Evolutionary conservation across 2,329 filamentous ascomycete genomes (phyloP).

Genomic region (Pestalotiopsis fici): DNA sequence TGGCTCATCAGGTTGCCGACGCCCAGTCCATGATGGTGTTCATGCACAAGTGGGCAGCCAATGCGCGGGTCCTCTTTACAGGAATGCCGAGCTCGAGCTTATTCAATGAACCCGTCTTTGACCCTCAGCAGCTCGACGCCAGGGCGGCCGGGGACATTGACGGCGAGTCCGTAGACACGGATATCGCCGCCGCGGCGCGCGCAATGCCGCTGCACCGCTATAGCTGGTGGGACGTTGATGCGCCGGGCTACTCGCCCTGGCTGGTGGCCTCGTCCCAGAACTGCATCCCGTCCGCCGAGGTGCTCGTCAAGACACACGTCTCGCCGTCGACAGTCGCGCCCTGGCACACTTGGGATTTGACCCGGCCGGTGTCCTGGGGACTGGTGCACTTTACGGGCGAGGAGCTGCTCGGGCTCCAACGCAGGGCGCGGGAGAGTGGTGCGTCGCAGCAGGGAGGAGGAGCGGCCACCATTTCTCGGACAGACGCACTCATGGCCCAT

Average conservation of each 20-base stretch:
- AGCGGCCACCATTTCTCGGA: conserved; percentile 34
- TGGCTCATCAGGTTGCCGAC: conserved; percentile 46
- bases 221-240: conserved; percentile 44
- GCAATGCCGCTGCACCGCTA: conserved; percentile 45
- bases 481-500: conserved; percentile 47
- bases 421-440: conserved; percentile 10
- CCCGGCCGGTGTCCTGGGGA: conserved; percentile 29
- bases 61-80: conserved; percentile 20
- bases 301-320: conserved; percentile 14
- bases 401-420: conserved; percentile 36
- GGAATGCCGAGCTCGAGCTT: not conserved
- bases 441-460: conserved; percentile 10
- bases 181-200: conserved; percentile 30
- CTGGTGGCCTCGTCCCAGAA: conserved; percentile 22
- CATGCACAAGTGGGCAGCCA: conserved; percentile 40
- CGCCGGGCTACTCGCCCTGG: conserved; percentile 29
- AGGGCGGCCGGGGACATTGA: conserved; percentile 25
- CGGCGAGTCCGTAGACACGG: conserved; percentile 20
- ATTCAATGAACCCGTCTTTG: conserved; percentile 32
- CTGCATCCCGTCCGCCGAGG: conserved; percentile 24
- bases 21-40: conserved; percentile 43
- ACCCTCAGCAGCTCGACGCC: conserved; percentile 39
- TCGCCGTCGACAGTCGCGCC: conserved; percentile 34
- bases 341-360: conserved; percentile 43
- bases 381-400: conserved; percentile 37